Evolutionary conservation across 176 grass and related monocot genomes (phyloP).

Genomic region (Dactylis glomerata): DNA sequence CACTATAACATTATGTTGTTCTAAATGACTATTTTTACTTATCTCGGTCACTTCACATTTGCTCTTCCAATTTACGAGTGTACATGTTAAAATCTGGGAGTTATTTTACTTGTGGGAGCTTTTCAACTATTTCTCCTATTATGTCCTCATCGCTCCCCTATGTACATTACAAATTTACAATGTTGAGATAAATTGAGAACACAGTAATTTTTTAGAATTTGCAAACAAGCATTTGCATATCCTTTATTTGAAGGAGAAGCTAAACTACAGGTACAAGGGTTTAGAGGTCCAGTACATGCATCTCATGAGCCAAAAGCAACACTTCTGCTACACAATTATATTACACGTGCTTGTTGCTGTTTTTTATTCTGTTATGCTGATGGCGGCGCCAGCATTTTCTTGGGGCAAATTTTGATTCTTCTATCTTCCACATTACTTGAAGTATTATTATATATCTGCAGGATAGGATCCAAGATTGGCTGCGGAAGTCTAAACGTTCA

Average conservation of each 20-base stretch:
- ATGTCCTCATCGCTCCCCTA: not conserved
- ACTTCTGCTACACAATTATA: not conserved
- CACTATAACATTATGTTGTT: not conserved
- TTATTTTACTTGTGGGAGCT: not conserved
- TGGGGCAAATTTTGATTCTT: constrained; percentile 1
- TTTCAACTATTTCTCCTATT: not conserved
- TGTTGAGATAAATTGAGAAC: not conserved
- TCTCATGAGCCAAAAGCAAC: not conserved
- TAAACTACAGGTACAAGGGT: not conserved
- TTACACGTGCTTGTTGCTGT: not conserved
- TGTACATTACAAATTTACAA: not conserved
- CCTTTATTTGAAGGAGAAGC: not conserved
- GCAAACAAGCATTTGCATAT: constrained; percentile 13
- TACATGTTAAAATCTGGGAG: not conserved
- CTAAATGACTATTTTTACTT: not conserved
- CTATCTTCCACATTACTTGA: not conserved
- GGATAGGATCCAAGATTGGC: constrained; percentile 87
- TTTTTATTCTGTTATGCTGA: constrained; percentile 5
- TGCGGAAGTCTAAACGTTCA: constrained; percentile 65
- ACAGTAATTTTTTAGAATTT: not conserved
- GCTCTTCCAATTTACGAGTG: not conserved
- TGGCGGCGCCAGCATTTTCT: not conserved
- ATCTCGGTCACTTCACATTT: not conserved
- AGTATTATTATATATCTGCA: constrained; percentile 35
- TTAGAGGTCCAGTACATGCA: not conserved